Evolutionary conservation across 225 moss, liverwort and hornwort species (phyloP).

Genomic region (Lunularia cruciata): DNA sequence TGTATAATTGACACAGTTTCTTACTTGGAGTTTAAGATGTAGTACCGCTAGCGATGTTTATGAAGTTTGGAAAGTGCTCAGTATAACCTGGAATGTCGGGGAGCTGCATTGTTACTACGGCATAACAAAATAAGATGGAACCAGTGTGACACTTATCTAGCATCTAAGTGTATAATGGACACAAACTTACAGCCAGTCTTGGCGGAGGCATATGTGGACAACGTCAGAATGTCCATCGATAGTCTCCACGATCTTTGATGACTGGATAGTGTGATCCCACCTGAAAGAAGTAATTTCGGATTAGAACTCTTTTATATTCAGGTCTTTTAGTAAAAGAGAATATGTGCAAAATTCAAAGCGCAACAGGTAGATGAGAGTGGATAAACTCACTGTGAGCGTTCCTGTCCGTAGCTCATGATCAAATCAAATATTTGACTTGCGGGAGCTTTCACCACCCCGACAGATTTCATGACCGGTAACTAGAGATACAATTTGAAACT

Average conservation of each 20-base stretch:
- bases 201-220: slow-evolving; percentile 58
- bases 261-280: slow-evolving; percentile 70
- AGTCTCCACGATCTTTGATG: slow-evolving; percentile 54
- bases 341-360: neutral
- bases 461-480: slow-evolving; percentile 77
- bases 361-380: neutral
- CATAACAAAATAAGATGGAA: neutral
- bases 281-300: slow-evolving; percentile 25
- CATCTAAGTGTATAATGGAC: neutral
- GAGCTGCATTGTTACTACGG: too few relatives aligned
- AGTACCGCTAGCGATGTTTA: too few relatives aligned
- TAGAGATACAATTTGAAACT: too few relatives aligned
- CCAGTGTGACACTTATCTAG: neutral
- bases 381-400: slow-evolving; percentile 62
- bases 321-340: too few relatives aligned
- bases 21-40: too few relatives aligned
- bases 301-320: neutral
- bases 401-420: slow-evolving; percentile 65
- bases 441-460: slow-evolving; percentile 74
- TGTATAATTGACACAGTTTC: too few relatives aligned
- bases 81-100: too few relatives aligned
- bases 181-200: slow-evolving; percentile 63
- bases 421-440: slow-evolving; percentile 71
- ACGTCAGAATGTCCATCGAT: slow-evolving; percentile 75
- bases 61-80: neutral